phyloP scores from a whole-genome alignment of 352 stramenopile species.

The Globisporangium takayamanum region DNA sequence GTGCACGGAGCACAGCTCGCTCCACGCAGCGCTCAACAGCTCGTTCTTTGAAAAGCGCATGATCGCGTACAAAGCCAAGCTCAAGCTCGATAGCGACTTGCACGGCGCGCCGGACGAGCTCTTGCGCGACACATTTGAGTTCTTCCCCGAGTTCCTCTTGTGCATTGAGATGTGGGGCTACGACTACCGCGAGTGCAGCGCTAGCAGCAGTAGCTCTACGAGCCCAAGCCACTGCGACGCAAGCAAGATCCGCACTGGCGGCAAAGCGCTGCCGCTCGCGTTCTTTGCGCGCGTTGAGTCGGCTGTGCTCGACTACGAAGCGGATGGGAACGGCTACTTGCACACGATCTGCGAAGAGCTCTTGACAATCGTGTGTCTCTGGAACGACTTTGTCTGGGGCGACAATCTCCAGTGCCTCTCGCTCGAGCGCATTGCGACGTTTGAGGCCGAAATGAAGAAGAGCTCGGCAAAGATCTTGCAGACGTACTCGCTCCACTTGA shows the following conservation, averaged over 20 bases:
- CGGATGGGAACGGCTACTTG: slow-evolving; percentile 47
- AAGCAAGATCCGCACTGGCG: slow-evolving; percentile 11
- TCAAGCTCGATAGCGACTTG: slow-evolving; percentile 55
- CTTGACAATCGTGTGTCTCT: slow-evolving; percentile 62
- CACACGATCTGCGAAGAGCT: slow-evolving; percentile 71
- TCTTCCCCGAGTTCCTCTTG: slow-evolving; percentile 67
- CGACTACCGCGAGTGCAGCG: slow-evolving; percentile 37
- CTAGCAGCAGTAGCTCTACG: slow-evolving; percentile 11
- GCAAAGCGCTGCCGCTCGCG: slow-evolving; percentile 23
- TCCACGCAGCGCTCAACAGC: slow-evolving; percentile 56
- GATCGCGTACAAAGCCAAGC: slow-evolving; percentile 61
- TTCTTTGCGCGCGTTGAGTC: slow-evolving; percentile 41
- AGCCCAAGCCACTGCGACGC: not conserved
- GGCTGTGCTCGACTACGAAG: slow-evolving; percentile 56
- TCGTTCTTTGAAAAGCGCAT: slow-evolving; percentile 73
- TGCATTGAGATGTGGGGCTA: slow-evolving; percentile 74
- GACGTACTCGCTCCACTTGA: slow-evolving; percentile 44
- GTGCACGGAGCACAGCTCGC: slow-evolving; percentile 55
- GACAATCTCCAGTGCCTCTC: slow-evolving; percentile 41
- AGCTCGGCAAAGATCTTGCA: slow-evolving; percentile 62
- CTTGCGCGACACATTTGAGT: slow-evolving; percentile 64
- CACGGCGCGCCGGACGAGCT: slow-evolving; percentile 39
- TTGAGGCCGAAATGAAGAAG: slow-evolving; percentile 51
- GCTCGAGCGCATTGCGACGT: slow-evolving; percentile 43
- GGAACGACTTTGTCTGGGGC: slow-evolving; percentile 76